Conservation (phyloP, 2,329 filamentous ascomycete genomes). For the Alternaria gansuensis region DNA sequence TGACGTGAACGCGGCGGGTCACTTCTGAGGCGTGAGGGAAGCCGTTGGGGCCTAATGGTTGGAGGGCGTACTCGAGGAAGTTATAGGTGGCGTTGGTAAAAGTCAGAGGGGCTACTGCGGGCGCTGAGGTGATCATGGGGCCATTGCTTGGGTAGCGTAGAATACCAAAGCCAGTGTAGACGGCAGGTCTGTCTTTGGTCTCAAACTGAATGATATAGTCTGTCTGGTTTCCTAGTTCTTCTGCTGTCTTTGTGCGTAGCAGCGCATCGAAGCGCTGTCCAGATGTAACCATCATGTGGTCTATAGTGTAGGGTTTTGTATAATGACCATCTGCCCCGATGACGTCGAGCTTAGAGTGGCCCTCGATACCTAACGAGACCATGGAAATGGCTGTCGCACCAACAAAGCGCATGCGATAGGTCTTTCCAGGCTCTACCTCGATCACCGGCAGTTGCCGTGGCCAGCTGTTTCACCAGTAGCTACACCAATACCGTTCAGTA, state of each 20-base stretch:
- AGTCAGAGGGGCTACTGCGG: conserved; percentile 37
- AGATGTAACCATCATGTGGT: conserved; percentile 64
- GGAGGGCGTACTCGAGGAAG: conserved; percentile 53
- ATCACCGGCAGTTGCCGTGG: conserved; percentile 60
- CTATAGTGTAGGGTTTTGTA: conserved; percentile 59
- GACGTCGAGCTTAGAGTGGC: conserved; percentile 64
- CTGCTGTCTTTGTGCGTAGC: conserved; percentile 61
- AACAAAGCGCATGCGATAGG: conserved; percentile 70
- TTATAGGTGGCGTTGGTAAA: conserved; percentile 48
- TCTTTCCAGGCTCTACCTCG: conserved; percentile 67
- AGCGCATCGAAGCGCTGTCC: conserved; percentile 70
- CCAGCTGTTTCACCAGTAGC: conserved; percentile 51
- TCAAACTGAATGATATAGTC: conserved; percentile 60
- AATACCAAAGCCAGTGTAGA: conserved; percentile 61
- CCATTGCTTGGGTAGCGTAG: conserved; percentile 45
- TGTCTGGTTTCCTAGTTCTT: conserved; percentile 56
- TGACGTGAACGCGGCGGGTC: conserved; percentile 47
- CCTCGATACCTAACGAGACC: conserved; percentile 65
- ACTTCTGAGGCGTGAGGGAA: conserved; percentile 48
- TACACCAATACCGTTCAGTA: conserved; percentile 66
- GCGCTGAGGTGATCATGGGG: conserved; percentile 17
- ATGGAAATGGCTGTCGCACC: conserved; percentile 65
- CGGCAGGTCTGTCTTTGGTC: conserved; percentile 60
- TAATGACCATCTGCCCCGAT: conserved; percentile 68
- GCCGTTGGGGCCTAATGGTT: conserved; percentile 45